These are phyloP conservation scores for Exutisphaerella laricina DNA, from an alignment of 2,329 filamentous ascomycete genomes.

Conservation along the genomic window DNA sequence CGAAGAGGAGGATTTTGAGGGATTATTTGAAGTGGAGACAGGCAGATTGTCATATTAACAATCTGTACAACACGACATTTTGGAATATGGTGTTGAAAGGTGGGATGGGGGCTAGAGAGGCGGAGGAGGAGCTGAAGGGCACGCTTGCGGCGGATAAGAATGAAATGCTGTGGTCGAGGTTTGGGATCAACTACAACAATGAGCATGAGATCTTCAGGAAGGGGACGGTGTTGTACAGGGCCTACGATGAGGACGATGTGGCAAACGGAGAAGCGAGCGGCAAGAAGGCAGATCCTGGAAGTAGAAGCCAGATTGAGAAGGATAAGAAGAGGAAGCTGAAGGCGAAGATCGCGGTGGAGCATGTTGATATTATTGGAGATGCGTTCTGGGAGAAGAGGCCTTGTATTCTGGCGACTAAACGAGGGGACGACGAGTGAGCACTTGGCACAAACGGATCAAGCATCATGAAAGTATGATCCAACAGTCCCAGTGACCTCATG, in stretches of 20 bases:
- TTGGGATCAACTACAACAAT: conserved; percentile 96
- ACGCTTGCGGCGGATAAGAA: conserved; percentile 86
- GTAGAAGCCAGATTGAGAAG: conserved; percentile 74
- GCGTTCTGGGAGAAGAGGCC: conserved; percentile 86
- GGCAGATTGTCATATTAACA: conserved; percentile 97
- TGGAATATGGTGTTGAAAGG: conserved; percentile 77
- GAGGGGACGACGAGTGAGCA: conserved; percentile 29
- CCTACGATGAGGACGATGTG: conserved; percentile 14
- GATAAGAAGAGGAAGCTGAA: conserved; percentile 76
- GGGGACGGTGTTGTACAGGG: conserved; percentile 78
- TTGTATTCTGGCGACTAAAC: conserved; percentile 52
- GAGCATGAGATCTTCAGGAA: conserved; percentile 90
- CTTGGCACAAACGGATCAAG: no score
- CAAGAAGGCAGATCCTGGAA: conserved; percentile 13
- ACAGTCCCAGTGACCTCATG: no score
- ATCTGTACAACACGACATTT: conserved; percentile 96
- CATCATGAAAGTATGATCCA: no score
- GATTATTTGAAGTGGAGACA: conserved; percentile 98
- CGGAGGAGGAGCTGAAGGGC: conserved; percentile 75
- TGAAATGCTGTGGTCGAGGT: conserved; percentile 84
- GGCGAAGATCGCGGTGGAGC: conserved; percentile 72
- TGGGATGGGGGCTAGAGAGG: conserved; percentile 68
- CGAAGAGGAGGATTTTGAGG: conserved; percentile 70
- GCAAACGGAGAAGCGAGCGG: neutral
- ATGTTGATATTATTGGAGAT: conserved; percentile 70